Percentiles rank a stretch among this genome's conserved stretches.
Evolutionary conservation across 2,329 filamentous ascomycete species (phyloP).

Genomic region (Botrytis hyacinthi): DNA sequence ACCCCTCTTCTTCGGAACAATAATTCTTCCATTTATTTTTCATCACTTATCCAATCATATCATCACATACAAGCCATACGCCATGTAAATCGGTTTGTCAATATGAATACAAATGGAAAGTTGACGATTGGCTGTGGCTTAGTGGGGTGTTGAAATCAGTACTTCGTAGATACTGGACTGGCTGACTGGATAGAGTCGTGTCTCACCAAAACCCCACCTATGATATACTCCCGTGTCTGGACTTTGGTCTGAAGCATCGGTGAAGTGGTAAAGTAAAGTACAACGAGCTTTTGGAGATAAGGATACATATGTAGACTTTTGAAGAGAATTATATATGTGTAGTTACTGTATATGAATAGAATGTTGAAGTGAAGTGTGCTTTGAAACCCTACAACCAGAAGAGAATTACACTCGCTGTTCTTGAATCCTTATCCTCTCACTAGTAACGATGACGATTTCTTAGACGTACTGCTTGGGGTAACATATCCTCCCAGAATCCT

Average conservation of each 20-base stretch:
- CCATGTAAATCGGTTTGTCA: background rate
- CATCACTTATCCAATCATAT: background rate
- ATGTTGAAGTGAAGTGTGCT: background rate
- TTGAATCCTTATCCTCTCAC: no score
- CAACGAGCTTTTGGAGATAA: background rate
- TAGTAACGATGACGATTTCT: slow-evolving; percentile 22
- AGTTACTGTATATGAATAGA: background rate
- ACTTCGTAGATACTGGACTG: background rate
- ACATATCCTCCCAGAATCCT: slow-evolving; percentile 8
- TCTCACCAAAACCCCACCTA: background rate
- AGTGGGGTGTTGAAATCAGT: background rate
- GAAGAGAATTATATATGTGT: background rate
- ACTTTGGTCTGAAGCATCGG: background rate
- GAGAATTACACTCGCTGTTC: no score
- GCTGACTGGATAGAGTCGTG: background rate
- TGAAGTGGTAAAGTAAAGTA: background rate
- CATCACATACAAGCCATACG: background rate
- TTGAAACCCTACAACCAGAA: background rate
- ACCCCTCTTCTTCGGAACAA: slow-evolving; percentile 7
- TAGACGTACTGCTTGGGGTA: slow-evolving; percentile 1
- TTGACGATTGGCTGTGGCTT: background rate
- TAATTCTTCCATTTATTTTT: background rate
- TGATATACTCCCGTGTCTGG: background rate
- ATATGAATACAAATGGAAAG: slow-evolving; percentile 5
- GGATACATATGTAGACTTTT: background rate